Base-by-base conservation (phyloP, 768 basidiomycete genomes). In the Rhodotorula diobovata region DNA sequence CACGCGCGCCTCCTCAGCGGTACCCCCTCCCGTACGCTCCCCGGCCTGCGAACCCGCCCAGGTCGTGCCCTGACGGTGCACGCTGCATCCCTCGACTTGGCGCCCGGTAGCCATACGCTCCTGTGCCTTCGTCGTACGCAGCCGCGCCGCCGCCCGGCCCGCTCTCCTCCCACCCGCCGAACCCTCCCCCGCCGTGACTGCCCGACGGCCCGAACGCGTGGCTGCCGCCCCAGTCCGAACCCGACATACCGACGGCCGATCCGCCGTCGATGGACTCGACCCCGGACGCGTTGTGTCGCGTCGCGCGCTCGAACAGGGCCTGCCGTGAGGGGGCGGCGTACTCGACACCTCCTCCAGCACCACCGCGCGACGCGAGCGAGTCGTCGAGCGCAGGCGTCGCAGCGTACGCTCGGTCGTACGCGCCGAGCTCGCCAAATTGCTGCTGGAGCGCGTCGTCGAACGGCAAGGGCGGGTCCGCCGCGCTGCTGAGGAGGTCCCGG, bases 211-310 rank as follows among this genome's bases (percentile, higher is more conserved):
- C 32, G 16, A 32, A 11, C 54, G 34, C 54, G 34, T 23, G 34
- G 20, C 54, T n/a, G n/a, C n/a, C n/a, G n/a, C n/a, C 21, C 18
- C 20, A 20, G 54, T 55, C 21, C 54, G 34, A 34, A 21, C 34
- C 51, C 51, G 51, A 30, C 51, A n/a, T 8, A n/a, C 28, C n/a
- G n/a, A 14, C 28, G n/a, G 14, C 11, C 28, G 14, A 30, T n/a
- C 2, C 51, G 51, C n/a, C 28, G n/a, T 30, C n/a, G n/a, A 30
- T 21, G 34, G 66, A 54, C 4, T 67, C 66, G 66, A 35, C 57
- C n/a, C n/a, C n/a, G n/a, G n/a, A n/a, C 21, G 59, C 55, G 39
- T 72, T 63, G 20, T 57, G 63, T 25, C 60, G 37, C 25, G 59
- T 41, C 7, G 61, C 23, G 2, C 67, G 67, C 61, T 68, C 61